phyloP scores from a whole-genome alignment of 345 rosid genomes.

The Barbarea vulgaris region DNA sequence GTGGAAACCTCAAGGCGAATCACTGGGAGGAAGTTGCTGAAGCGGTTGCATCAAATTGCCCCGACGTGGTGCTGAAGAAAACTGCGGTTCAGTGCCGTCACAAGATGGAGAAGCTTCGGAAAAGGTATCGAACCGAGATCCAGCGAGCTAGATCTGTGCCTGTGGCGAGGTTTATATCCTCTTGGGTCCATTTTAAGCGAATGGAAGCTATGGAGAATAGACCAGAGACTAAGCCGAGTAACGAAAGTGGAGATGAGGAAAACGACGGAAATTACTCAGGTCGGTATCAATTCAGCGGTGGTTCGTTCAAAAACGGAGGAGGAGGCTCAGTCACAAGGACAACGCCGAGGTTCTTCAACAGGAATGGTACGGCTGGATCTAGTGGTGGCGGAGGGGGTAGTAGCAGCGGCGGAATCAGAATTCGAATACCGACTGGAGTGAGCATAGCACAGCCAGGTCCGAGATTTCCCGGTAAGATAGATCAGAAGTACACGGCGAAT shows the following conservation, averaged over 20 bases:
- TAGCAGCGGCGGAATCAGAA: constrained; percentile 50
- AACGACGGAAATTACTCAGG: constrained; percentile 44
- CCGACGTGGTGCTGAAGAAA: constrained; percentile 63
- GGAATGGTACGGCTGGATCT: constrained; percentile 45
- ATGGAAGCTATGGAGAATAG: constrained; percentile 95
- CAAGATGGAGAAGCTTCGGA: constrained; percentile 97
- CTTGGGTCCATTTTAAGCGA: constrained; percentile 85
- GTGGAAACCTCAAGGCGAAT: constrained; percentile 87
- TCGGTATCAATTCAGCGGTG: constrained; percentile 48
- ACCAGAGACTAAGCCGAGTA: constrained; percentile 46
- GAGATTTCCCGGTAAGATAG: constrained; percentile 48
- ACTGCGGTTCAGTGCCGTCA: constrained; percentile 95
- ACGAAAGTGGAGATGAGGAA: constrained; percentile 35
- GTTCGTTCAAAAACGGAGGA: constrained; percentile 46
- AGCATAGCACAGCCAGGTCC: constrained; percentile 74
- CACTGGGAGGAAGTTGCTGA: constrained; percentile 98
- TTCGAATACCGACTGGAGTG: constrained; percentile 84
- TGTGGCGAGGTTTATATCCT: constrained; percentile 66
- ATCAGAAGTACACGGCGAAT: constrained; percentile 46
- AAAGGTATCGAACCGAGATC: constrained; percentile 85
- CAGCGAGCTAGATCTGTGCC: constrained; percentile 91
- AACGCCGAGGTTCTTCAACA: constrained; percentile 62
- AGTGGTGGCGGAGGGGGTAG: constrained; percentile 40
- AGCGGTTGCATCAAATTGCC: constrained; percentile 59
- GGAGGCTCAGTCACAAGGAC: constrained; percentile 48